Evolutionary conservation across 768 basidiomycete species (phyloP), one percentile per base, ranked within the genome.

Genomic region (Mrakia gelida): DNA sequence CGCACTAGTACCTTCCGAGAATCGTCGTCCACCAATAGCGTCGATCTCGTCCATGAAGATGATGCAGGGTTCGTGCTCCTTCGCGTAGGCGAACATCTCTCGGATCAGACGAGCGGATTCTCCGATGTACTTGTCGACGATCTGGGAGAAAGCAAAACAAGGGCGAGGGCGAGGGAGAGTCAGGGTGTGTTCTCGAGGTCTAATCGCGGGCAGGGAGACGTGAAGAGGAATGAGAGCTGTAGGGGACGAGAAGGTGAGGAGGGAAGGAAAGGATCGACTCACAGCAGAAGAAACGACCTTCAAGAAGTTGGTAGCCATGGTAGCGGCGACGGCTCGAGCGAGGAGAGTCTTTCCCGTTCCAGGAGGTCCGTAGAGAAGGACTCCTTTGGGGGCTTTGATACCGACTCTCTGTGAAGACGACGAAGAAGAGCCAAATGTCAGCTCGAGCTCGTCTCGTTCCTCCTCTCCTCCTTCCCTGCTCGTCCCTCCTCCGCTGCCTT

Each of bases 261-360:
- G 49, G 49, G 49, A 11, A 7, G 43, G n/a, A 18, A 45, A 9
- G 68, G 56, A n/a, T 26, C 32, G 91, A 79, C 98, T 92, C 81
- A 99, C 98, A 23, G 97, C 97, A 32, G 94, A 97, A 3, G 95
- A 95, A 71, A 98, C 97, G 74, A 99, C 96, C 85, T 98, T 98
- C 70, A 98, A 89, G 87, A 99, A 98, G 84, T 98, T 98, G 76
- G 95, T 98, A 81, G 92, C 89, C 38, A 96, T 88, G 4, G 92
- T 96, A 26, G 94, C 94, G n/a, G 96, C 96, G 15, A 96, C 94
- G 0, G 96, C 96, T 79, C 95, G 88, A 3, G 96, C 96, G 28
- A 98, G 89, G 6, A 98, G 88, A 0, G 95, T 98, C 86, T 98
- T 98, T 26, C 95, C 95, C 2, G 96, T 98, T 75, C 95, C 95